Base-by-base conservation (phyloP, 2,329 filamentous ascomycete genomes). In the Aspergillus piperis region DNA sequence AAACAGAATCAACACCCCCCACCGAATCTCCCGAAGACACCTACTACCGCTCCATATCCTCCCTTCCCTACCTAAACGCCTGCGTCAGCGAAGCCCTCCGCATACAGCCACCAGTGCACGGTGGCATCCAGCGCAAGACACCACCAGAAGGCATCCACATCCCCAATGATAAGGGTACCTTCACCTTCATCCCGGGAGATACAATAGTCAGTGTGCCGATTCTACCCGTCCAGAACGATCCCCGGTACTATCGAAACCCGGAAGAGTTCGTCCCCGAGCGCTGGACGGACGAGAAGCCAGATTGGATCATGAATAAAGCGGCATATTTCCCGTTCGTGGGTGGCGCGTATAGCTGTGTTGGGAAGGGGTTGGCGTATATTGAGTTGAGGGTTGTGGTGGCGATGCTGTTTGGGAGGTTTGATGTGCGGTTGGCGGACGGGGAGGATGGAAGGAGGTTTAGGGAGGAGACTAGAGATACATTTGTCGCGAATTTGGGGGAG, bases 1-100 rank as follows among this genome's bases (percentile, higher is more conserved):
- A 36, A 15, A 36, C 4, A 36, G 32, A 36, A 0, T 1, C 11
- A 36, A 0, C 2, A 6, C 5, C 32, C 5, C 4, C 38, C 21
- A 39, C 15, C 4, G 32, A 53, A 11, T 5, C 32, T n/a, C 19
- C 50, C 23, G 32, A 53, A 6, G 19, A 39, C 5, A 36, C 4
- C 11, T 53, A 53, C 51, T 53, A 53, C 32, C 51, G 51, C 51
- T 53, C 51, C 6, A 53, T 53, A 32, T 41, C 51, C 39, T 17
- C 51, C 39, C 51, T 53, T 7, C 51, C 51, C 5, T 53, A 53
- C 11, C 51, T 53, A 1, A 39, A 41, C 19, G 51, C 21, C 36
- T 53, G 51, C 19, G 39, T 53, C 32, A 53, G 11, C 39, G 51
- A 53, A 53, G 32, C 51, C 7, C 51, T 53, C 7, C 51, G 51